Evolutionary conservation across 2,329 filamentous ascomycete species (phyloP), one percentile per base, ranked within the genome.

Genomic region (Neoscytalidium dimidiatum): DNA sequence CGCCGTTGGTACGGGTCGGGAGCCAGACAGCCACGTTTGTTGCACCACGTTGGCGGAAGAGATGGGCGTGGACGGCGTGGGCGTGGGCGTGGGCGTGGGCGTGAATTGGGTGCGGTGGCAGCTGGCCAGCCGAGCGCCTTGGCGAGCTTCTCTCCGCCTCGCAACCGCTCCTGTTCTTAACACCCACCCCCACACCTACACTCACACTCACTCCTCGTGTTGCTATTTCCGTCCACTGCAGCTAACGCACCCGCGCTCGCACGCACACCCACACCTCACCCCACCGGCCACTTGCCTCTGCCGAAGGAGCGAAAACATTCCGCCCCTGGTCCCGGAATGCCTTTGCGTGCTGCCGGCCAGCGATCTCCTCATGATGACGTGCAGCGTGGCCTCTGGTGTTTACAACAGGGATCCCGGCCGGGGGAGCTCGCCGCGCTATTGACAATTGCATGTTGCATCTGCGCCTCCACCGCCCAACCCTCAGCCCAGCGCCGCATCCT

Each of bases 41-140:
- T 46, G 56, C 56, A 60, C 56, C 38, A 46, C 56, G 56, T 60
- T 60, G n/a, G n/a, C n/a, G n/a, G n/a, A n/a, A n/a, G n/a, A n/a
- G n/a, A n/a, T n/a, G n/a, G n/a, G n/a, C n/a, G n/a, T n/a, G n/a
- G n/a, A n/a, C n/a, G n/a, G n/a, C n/a, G n/a, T n/a, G n/a, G n/a
- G n/a, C n/a, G n/a, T n/a, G n/a, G n/a, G n/a, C n/a, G n/a, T n/a
- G n/a, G n/a, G n/a, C n/a, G n/a, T n/a, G n/a, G n/a, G n/a, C n/a
- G n/a, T n/a, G n/a, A n/a, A n/a, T n/a, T n/a, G n/a, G n/a, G n/a
- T n/a, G n/a, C n/a, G n/a, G 48, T 38, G 51, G 51, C 51, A 53
- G 29, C 8, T 17, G 52, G 26, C 8, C 53, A 58, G 38, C 38
- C 53, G 53, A 44, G 33, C 21, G 53, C 11, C 53, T 58, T 58